Percentiles rank a stretch among this genome's conserved stretches.
Evolutionary conservation across 1,284 basidiomycete genomes (phyloP).

Genomic region (Malassezia pachydermatis): DNA sequence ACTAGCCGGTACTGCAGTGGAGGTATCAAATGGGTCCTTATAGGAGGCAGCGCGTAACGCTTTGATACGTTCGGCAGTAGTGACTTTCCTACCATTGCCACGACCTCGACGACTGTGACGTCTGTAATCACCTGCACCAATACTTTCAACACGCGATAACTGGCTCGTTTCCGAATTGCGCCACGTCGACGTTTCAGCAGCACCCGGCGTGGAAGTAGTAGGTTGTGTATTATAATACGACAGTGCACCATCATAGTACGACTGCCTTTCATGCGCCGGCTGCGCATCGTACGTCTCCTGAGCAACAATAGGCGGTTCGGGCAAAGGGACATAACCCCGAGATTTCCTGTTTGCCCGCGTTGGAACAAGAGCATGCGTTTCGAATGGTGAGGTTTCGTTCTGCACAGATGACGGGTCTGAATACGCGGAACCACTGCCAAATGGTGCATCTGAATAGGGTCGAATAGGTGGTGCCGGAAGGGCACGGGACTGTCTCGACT

Average conservation of each 20-base stretch:
- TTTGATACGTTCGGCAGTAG: slow-evolving; percentile 7
- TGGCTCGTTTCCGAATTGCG: slow-evolving; percentile 6
- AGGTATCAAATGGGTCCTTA: too few species aligned
- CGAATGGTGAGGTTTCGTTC: slow-evolving; percentile 3
- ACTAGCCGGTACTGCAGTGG: too few species aligned
- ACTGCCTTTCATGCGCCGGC: too few species aligned
- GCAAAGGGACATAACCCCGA: slow-evolving; percentile 11
- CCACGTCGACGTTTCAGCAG: neutral
- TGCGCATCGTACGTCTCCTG: neutral
- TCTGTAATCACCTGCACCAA: slow-evolving; percentile 16
- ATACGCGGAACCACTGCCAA: neutral
- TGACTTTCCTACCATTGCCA: neutral
- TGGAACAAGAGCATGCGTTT: neutral
- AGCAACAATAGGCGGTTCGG: slow-evolving; percentile 5
- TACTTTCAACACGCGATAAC: slow-evolving; percentile 16
- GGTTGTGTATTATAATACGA: neutral
- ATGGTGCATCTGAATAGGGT: neutral
- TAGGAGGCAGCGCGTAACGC: too few species aligned
- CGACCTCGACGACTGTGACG: slow-evolving; percentile 8
- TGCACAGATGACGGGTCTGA: neutral
- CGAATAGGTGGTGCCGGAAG: neutral
- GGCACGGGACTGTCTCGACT: neutral
- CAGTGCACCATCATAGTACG: neutral
- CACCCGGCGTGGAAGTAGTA: neutral
- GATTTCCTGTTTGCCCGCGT: neutral